Conservation (phyloP, 164 flowering plant species). For the Vitis rotundifolia region DNA sequence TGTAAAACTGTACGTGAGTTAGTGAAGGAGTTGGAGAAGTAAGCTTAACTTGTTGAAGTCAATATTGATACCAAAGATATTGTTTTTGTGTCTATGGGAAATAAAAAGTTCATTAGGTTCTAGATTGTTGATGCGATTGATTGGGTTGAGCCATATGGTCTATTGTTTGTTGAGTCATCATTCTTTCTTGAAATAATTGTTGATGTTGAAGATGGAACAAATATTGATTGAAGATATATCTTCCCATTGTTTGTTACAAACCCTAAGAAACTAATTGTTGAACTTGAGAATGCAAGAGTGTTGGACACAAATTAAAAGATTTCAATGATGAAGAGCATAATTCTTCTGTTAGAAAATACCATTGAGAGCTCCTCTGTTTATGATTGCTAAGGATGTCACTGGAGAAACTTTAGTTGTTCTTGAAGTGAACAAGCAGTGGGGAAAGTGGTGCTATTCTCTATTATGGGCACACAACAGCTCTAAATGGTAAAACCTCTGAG, state of each 20-base stretch:
- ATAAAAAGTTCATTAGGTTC: conserved; percentile 80
- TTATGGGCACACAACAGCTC: no score
- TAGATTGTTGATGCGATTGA: conserved; percentile 99
- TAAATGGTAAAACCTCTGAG: no score
- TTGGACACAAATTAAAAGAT: conserved; percentile 91
- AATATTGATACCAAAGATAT: conserved; percentile 94
- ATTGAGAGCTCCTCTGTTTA: conserved; percentile 72
- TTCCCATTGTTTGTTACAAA: conserved; percentile 98
- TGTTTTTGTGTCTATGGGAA: conserved; percentile 93
- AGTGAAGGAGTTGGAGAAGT: conserved; percentile 80
- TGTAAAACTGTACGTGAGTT: conserved; percentile 78
- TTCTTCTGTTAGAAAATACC: conserved; percentile 65
- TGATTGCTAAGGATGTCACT: conserved; percentile 92
- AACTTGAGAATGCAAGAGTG: conserved; percentile 92
- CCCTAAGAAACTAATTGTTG: conserved; percentile 76
- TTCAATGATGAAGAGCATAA: conserved; percentile 78
- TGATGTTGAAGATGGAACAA: conserved; percentile 94
- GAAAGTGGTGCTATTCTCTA: conserved; percentile 9
- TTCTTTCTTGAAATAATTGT: conserved; percentile 97
- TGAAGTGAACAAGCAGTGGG: conserved; percentile 69
- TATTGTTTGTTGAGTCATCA: conserved; percentile 93
- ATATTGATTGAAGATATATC: conserved; percentile 96
- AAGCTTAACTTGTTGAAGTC: conserved; percentile 82
- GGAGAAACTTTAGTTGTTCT: conserved; percentile 86
- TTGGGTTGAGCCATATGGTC: conserved; percentile 97